Base-by-base conservation (phyloP, 805 yeast species). In the Kodamaea laetipori region DNA sequence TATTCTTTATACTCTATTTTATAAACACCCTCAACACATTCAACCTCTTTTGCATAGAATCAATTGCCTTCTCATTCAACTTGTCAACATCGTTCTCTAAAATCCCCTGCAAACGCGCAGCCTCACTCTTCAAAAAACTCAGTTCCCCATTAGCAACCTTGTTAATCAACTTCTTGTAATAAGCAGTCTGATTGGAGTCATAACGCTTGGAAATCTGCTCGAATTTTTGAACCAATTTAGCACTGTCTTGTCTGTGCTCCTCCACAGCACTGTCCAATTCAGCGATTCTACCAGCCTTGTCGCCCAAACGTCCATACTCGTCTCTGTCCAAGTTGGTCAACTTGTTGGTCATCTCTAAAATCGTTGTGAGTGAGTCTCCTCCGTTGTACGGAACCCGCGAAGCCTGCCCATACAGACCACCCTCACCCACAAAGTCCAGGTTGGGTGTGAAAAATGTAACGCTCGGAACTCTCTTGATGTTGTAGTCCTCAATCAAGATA, bases 141-240 rank as follows among this genome's bases (percentile, higher is more conserved):
- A 52, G 52, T 34, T 76, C 76, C 8, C 79, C 80, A 42, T 67
- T 64, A 31, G 69, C 57, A 21, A 78, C 51, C 52, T 72, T 73
- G 46, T 70, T 66, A 37, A 77, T 49, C 38, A 80, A 51, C 51
- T 70, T 78, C 37, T 61, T 67, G 56, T 81, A 81, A 61, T 79
- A 81, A 4, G 69, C 66, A 19, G 64, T 51, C 57, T 53, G 48
- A 11, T 52, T 12, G 23, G 37, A 9, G 25, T 27, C 31, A n/a
- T 28, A 36, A 6, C 21, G n/a, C 3, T 30, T 18, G 6, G 40
- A 17, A 10, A 36, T 17, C 33, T 37, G 32, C 12, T 46, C 41
- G 15, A 21, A 18, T 8, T 16, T n/a, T 6, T 15, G 19, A 18
- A 46, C 24, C 31, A 42, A 9, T 6, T 7, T 12, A 15, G 25